Evolutionary conservation across 1,284 basidiomycete genomes (phyloP).

Genomic region (Ceratobasidium sp.): DNA sequence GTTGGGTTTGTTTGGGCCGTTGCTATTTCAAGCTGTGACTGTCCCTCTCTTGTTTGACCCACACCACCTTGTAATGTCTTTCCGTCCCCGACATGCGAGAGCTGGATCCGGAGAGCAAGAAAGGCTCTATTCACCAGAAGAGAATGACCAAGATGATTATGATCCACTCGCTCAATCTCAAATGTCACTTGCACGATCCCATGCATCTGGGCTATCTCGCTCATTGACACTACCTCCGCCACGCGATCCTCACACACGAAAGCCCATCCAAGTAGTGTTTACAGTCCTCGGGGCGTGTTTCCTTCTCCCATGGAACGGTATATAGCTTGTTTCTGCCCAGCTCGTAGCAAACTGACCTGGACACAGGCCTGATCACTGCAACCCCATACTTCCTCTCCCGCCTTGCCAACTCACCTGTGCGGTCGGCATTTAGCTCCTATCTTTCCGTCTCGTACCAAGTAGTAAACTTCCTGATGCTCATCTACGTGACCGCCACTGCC

Average conservation of each 20-base stretch:
- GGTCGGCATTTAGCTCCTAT: conserved; percentile 51
- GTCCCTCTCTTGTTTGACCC: not conserved
- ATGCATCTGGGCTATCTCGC: conserved; percentile 29
- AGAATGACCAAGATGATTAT: conserved; percentile 9
- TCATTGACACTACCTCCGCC: conserved; percentile 36
- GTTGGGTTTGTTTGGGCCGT: conserved; percentile 9
- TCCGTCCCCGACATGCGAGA: conserved; percentile 17
- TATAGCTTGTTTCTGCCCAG: not conserved
- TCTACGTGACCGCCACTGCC: conserved; percentile 45
- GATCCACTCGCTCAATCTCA: conserved; percentile 38
- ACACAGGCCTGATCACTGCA: conserved; percentile 45
- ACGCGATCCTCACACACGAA: conserved; percentile 39
- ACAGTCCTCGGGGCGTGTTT: conserved; percentile 55
- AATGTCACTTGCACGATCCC: conserved; percentile 37
- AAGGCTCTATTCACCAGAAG: conserved; percentile 3
- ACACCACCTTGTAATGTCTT: conserved; percentile 35
- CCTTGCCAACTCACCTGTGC: conserved; percentile 42
- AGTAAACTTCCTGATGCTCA: conserved; percentile 46
- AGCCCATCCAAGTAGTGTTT: conserved; percentile 62
- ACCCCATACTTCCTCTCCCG: conserved; percentile 47
- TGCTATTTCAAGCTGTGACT: conserved; percentile 21
- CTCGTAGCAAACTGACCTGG: conserved; percentile 7
- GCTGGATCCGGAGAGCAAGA: conserved; percentile 17
- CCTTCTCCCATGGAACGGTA: conserved; percentile 41
- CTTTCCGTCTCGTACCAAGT: conserved; percentile 41